Evolutionary conservation across 495 filamentous ascomycete genomes (phyloP), one percentile per base, ranked within the genome.

Genomic region (Annulohypoxylon stygium): DNA sequence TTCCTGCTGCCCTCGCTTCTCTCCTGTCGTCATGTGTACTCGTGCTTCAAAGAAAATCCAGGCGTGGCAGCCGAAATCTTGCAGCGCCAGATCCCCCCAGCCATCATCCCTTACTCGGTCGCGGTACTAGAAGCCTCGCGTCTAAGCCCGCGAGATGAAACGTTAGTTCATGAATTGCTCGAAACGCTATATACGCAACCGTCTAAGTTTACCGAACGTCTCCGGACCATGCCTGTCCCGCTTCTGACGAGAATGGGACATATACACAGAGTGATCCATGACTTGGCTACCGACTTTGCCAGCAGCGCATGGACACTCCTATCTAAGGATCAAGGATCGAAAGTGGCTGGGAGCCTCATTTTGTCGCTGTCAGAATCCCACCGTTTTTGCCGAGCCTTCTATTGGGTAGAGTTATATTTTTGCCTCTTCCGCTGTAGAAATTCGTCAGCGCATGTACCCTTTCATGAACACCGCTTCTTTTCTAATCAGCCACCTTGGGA

Each of bases 331-430:
- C 33, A 54, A 68, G 65, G 47, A 61, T 68, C 57, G 57, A 33
- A 61, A 68, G 47, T 61, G 12, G 45, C 65, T 55, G 65, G 65
- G 45, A 61, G 65, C 43, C 65, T 68, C 47, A 30, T 55, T 61
- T 54, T 68, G 33, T 68, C 65, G 48, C 48, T 57, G 57, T 53
- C 65, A 55, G 65, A 68, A 61, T 68, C 61, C 57, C 20, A 61
- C 57, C 65, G 65, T 55, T 68, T 68, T 68, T 61, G 33, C 57
- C 65, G 65, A 61, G 57, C 55, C 45, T 68, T 68, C 57, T 68
- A 68, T 61, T 43, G 65, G 45, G 65, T 68, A 33, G 65, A 68
- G 34, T 54, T 68, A 61, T 68, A 61, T 68, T 61, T 61, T 61
- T 25, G 65, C 57, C 65, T 68, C 65, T 68, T 61, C 54, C 57